phyloP scores from a whole-genome alignment of 805 yeast species.

The Nakazawaea peltata region DNA sequence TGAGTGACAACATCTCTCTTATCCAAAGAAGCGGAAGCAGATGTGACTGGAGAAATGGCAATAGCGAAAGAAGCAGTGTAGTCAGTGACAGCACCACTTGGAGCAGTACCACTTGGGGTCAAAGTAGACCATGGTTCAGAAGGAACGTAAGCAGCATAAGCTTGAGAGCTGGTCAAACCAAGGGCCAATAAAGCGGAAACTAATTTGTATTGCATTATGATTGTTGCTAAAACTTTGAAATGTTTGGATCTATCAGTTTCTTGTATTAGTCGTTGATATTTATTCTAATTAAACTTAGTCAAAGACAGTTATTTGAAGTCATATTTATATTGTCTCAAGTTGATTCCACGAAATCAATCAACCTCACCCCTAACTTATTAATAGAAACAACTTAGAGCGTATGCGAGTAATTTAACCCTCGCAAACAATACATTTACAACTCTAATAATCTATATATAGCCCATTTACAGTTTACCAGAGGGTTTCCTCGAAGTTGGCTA shows the following conservation, averaged over 20 bases:
- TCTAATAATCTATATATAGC: not conserved
- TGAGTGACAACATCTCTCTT: constrained; percentile 34
- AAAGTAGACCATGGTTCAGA: constrained; percentile 55
- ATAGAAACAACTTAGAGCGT: no score
- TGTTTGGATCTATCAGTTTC: no score
- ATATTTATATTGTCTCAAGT: not conserved
- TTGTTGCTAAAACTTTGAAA: no score
- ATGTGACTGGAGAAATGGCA: constrained; percentile 45
- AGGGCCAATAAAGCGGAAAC: constrained; percentile 9
- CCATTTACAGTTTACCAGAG: not conserved
- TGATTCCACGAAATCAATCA: not conserved
- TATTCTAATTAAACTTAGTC: no score
- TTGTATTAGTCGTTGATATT: no score
- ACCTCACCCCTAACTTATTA: not conserved
- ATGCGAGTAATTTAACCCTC: no score
- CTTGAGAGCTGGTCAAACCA: constrained; percentile 26
- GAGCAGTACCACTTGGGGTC: constrained; percentile 46
- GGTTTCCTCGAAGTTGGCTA: no score
- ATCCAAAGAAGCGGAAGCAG: constrained; percentile 18
- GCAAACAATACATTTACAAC: no score
- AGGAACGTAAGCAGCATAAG: constrained; percentile 45
- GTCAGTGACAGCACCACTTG: constrained; percentile 47
- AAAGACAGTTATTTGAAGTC: no score
- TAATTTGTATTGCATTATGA: constrained; percentile 5
- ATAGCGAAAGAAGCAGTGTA: constrained; percentile 57